Evolutionary conservation across 2,329 filamentous ascomycete genomes (phyloP).

Genomic region (Penicillium corylophilum): DNA sequence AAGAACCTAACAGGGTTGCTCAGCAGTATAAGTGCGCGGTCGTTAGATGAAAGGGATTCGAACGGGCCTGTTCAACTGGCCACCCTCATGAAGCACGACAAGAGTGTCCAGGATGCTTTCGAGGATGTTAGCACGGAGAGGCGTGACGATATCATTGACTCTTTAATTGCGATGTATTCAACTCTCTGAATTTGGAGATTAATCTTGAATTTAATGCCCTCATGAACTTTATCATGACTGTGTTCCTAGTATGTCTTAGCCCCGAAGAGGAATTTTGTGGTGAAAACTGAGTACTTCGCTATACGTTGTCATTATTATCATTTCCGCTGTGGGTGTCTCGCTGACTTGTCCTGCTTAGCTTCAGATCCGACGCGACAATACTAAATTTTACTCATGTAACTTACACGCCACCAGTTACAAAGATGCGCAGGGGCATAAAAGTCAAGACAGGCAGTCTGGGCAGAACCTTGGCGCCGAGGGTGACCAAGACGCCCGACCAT

Average conservation of each 20-base stretch:
- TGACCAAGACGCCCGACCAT: background rate
- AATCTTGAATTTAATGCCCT: background rate
- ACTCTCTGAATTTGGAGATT: background rate
- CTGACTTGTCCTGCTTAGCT: too few species aligned
- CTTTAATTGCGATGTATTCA: conserved; percentile 7
- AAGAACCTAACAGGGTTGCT: conserved; percentile 3
- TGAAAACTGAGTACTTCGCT: too few species aligned
- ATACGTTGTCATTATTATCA: too few species aligned
- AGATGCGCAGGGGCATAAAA: too few species aligned
- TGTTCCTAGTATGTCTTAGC: too few species aligned
- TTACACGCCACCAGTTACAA: background rate
- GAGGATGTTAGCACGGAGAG: conserved; percentile 6
- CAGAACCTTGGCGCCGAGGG: background rate
- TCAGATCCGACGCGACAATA: too few species aligned
- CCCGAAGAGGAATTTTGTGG: too few species aligned
- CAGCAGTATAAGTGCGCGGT: background rate
- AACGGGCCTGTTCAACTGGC: conserved; percentile 5
- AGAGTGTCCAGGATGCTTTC: conserved; percentile 14
- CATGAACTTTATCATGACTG: background rate
- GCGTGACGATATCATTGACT: conserved; percentile 18
- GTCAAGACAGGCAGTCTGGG: background rate
- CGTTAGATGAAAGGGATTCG: background rate
- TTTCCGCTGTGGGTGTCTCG: too few species aligned
- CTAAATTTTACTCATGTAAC: too few species aligned
- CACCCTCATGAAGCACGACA: conserved; percentile 12